A percentile compares a stretch with the other conserved stretches of the same genome.
phyloP scores from a whole-genome alignment of 441 rosid genomes.

The Iberis amara region DNA sequence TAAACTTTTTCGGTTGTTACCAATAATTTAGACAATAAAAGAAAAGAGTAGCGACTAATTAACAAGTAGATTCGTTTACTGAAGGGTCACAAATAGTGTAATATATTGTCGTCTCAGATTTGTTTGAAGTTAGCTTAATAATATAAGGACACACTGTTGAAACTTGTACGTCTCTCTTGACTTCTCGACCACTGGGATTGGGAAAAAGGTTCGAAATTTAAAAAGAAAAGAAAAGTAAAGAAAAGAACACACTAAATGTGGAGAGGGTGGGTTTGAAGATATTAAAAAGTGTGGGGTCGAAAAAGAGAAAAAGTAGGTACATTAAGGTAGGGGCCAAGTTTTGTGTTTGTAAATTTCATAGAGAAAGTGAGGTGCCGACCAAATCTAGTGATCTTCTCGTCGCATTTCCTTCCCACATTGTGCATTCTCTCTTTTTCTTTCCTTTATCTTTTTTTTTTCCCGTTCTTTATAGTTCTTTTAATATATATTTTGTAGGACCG shows the following conservation, averaged over 20 bases:
- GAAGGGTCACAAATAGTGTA: too few species aligned
- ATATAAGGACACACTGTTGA: too few species aligned
- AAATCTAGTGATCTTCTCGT: constrained; percentile 32
- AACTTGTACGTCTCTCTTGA: too few species aligned
- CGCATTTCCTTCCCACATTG: constrained; percentile 31
- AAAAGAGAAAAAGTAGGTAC: constrained; percentile 28
- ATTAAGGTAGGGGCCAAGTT: constrained; percentile 32
- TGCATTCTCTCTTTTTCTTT: constrained; percentile 22
- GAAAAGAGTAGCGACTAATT: too few species aligned
- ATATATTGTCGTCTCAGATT: too few species aligned
- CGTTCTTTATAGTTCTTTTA: neutral
- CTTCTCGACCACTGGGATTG: too few species aligned
- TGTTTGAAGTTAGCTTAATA: too few species aligned
- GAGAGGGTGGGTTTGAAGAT: constrained; percentile 27
- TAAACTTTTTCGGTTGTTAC: too few species aligned
- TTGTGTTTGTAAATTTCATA: constrained; percentile 27
- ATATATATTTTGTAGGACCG: neutral
- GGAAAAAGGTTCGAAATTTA: too few species aligned
- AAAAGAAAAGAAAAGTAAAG: neutral
- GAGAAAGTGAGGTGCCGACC: constrained; percentile 30
- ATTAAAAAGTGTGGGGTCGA: constrained; percentile 18
- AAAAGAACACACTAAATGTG: constrained; percentile 25
- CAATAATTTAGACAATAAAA: too few species aligned
- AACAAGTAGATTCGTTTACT: too few species aligned
- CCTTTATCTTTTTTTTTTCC: neutral